Percentiles rank a stretch among this genome's conserved stretches.
phyloP scores from a whole-genome alignment of 495 filamentous ascomycete species.

The Tetracladium marchalianum region DNA sequence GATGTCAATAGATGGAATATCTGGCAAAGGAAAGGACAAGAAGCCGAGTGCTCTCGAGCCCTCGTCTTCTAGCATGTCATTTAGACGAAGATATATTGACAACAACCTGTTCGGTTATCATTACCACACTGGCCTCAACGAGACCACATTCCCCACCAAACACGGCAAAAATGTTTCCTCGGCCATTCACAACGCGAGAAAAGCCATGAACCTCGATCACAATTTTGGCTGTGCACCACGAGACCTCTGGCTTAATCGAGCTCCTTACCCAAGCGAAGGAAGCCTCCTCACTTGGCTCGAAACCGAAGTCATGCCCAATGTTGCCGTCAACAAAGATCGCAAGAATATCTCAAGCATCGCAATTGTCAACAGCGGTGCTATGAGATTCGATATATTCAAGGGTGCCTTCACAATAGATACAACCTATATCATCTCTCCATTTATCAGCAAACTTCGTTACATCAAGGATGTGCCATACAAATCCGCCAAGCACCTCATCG shows the following conservation, averaged over 20 bases:
- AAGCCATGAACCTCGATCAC: slow-evolving; percentile 59
- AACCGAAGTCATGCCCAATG: slow-evolving; percentile 56
- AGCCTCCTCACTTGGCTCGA: slow-evolving; percentile 80
- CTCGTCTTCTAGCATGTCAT: slow-evolving; percentile 35
- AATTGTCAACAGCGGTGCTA: slow-evolving; percentile 78
- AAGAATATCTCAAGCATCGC: slow-evolving; percentile 48
- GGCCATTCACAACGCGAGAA: slow-evolving; percentile 61
- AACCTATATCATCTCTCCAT: slow-evolving; percentile 78
- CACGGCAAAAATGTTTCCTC: slow-evolving; percentile 63
- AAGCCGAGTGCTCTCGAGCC: slow-evolving; percentile 6
- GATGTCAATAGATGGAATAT: slow-evolving; percentile 72
- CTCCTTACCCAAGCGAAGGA: slow-evolving; percentile 53
- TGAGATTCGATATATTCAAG: slow-evolving; percentile 92
- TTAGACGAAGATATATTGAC: slow-evolving; percentile 81
- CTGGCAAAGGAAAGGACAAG: slow-evolving; percentile 22
- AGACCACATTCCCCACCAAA: slow-evolving; percentile 64
- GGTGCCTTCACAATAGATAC: slow-evolving; percentile 81
- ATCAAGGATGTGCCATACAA: slow-evolving; percentile 70
- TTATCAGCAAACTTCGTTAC: slow-evolving; percentile 69
- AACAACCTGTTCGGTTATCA: slow-evolving; percentile 83
- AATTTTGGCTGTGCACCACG: slow-evolving; percentile 74
- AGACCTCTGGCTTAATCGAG: slow-evolving; percentile 70
- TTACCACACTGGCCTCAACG: slow-evolving; percentile 67
- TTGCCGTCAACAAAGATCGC: slow-evolving; percentile 33
- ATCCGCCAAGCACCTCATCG: slow-evolving; percentile 58